Percentiles rank a stretch among this genome's conserved stretches.
Evolutionary conservation across 805 yeast genomes (phyloP).

Genomic region (Cyberlindnera saturnus): DNA sequence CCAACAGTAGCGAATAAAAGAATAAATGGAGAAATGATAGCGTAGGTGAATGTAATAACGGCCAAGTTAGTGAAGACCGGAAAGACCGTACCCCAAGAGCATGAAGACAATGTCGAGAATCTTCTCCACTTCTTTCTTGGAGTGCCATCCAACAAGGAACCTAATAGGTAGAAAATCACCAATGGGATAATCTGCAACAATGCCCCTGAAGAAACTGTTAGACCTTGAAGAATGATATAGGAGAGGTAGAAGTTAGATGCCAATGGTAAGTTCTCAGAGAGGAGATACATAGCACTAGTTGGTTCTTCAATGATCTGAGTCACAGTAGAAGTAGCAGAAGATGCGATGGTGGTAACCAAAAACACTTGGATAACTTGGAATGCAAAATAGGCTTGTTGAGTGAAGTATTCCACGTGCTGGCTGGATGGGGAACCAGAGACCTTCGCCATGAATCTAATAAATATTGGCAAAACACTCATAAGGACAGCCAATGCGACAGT

Average conservation of each 20-base stretch:
- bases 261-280: constrained; percentile 66
- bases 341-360: constrained; percentile 62
- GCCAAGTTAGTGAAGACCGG: constrained; percentile 72
- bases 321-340: constrained; percentile 65
- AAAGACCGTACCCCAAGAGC: constrained; percentile 70
- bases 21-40: constrained; percentile 78
- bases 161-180: constrained; percentile 52
- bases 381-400: constrained; percentile 63
- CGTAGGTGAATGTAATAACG: constrained; percentile 59
- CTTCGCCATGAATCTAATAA: constrained; percentile 58
- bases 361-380: constrained; percentile 70
- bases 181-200: constrained; percentile 57
- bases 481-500: constrained; percentile 58
- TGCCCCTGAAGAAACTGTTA: constrained; percentile 58
- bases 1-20: constrained; percentile 67
- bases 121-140: constrained; percentile 63
- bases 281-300: constrained; percentile 45
- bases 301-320: constrained; percentile 58
- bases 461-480: constrained; percentile 61
- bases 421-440: constrained; percentile 50
- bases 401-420: constrained; percentile 54
- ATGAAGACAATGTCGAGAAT: constrained; percentile 45
- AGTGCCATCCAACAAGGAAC: constrained; percentile 52
- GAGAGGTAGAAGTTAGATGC: constrained; percentile 70
- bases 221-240: constrained; percentile 63